Evolutionary conservation across 495 filamentous ascomycete genomes (phyloP).

Genomic region (Penicillium soppii): DNA sequence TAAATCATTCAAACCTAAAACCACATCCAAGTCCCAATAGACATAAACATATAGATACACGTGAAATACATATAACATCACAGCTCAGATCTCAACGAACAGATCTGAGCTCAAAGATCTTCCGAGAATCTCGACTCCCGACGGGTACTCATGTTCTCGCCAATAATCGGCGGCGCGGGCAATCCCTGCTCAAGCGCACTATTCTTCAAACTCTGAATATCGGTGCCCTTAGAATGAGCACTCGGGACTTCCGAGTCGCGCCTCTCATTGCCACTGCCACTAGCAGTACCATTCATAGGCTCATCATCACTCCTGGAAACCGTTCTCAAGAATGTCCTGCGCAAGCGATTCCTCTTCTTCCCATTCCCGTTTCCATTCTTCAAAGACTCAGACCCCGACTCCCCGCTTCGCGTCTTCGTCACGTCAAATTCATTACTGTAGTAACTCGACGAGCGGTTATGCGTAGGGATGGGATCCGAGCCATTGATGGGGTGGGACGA

Average conservation of each 20-base stretch:
- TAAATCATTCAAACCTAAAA: background rate
- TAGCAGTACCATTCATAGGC: constrained; percentile 23
- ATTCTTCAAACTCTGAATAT: constrained; percentile 45
- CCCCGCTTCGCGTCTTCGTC: constrained; percentile 15
- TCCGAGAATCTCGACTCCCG: constrained; percentile 53
- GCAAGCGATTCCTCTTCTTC: constrained; percentile 20
- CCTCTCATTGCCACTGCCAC: too few species aligned
- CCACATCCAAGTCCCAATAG: background rate
- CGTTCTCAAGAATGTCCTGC: constrained; percentile 26
- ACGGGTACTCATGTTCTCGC: constrained; percentile 36
- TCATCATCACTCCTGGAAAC: constrained; percentile 20
- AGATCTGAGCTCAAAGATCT: constrained; percentile 34
- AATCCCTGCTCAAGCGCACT: constrained; percentile 49
- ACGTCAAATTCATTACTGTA: constrained; percentile 12
- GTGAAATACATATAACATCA: constrained; percentile 10
- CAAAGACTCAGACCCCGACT: constrained; percentile 1
- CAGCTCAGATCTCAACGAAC: too few species aligned
- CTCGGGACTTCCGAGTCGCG: constrained; percentile 39
- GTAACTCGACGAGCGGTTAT: constrained; percentile 14
- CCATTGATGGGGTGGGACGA: constrained; percentile 34
- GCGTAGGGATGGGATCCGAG: constrained; percentile 19
- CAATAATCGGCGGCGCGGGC: constrained; percentile 35
- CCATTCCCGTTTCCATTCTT: constrained; percentile 18
- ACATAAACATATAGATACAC: background rate
- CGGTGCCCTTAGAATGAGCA: constrained; percentile 36